Evolutionary conservation across 2,329 filamentous ascomycete genomes (phyloP).

Genomic region (Chaetomiaceae sp.): DNA sequence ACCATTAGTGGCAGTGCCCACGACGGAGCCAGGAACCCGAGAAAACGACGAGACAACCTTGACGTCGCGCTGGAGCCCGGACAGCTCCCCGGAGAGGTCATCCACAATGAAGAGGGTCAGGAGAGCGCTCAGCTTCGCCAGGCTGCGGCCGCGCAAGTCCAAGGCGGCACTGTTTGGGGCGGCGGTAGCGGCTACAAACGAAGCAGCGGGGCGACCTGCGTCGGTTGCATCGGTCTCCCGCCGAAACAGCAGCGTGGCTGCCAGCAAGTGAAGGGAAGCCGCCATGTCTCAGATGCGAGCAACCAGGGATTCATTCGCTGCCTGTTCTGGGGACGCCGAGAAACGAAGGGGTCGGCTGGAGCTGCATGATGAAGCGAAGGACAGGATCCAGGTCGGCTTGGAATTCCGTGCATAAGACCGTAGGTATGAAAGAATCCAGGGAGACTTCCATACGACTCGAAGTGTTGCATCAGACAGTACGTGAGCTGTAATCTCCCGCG

Average conservation of each 20-base stretch:
- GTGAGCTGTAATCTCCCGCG: too few relatives aligned
- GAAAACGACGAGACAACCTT: background rate
- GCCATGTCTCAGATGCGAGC: too few relatives aligned
- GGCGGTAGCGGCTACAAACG: background rate
- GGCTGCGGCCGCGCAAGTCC: slow-evolving; percentile 6
- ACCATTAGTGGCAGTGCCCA: background rate
- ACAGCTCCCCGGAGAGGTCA: background rate
- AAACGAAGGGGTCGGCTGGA: too few relatives aligned
- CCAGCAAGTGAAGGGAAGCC: background rate
- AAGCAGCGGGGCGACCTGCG: background rate
- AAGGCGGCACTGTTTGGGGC: background rate
- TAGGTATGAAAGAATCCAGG: too few relatives aligned
- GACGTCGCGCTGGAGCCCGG: slow-evolving; percentile 15
- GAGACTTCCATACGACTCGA: too few relatives aligned
- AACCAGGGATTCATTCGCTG: too few relatives aligned
- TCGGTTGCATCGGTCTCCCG: background rate
- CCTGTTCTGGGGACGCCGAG: too few relatives aligned
- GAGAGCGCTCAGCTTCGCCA: slow-evolving; percentile 11
- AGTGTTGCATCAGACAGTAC: too few relatives aligned
- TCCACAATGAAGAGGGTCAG: slow-evolving; percentile 6
- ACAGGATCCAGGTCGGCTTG: too few relatives aligned
- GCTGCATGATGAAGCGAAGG: too few relatives aligned
- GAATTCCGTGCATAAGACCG: too few relatives aligned
- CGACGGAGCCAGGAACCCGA: background rate
- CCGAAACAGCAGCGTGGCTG: background rate